Percentiles rank a stretch among this genome's conserved stretches.
Conservation (phyloP, 805 yeast species). For the Cyberlindnera maritima region DNA sequence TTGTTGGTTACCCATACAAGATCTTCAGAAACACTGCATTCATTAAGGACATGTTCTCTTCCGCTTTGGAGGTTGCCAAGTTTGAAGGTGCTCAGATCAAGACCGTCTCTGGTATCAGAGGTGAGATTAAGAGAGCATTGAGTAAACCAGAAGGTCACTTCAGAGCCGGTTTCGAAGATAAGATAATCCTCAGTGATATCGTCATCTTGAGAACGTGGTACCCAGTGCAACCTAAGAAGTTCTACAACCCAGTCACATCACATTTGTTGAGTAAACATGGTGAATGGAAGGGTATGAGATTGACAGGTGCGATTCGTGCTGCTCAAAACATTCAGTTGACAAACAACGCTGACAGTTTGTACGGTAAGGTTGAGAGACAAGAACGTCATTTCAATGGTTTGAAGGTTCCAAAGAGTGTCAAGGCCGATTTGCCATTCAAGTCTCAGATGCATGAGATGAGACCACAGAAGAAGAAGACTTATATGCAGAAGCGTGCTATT, state of each 20-base stretch:
- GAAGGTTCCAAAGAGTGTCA: slow-evolving; percentile 78
- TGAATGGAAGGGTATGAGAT: slow-evolving; percentile 95
- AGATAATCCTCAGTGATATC: slow-evolving; percentile 85
- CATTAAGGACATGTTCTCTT: slow-evolving; percentile 92
- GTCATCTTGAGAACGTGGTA: slow-evolving; percentile 94
- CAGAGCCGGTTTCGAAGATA: slow-evolving; percentile 97
- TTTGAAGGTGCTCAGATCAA: slow-evolving; percentile 97
- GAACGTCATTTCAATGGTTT: slow-evolving; percentile 86
- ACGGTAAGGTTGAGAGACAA: slow-evolving; percentile 73
- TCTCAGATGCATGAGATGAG: slow-evolving; percentile 88
- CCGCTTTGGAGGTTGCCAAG: slow-evolving; percentile 91
- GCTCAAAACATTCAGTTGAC: slow-evolving; percentile 67
- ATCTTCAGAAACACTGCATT: slow-evolving; percentile 95
- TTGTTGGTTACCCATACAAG: slow-evolving; percentile 93
- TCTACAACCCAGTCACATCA: slow-evolving; percentile 95
- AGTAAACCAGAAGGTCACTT: slow-evolving; percentile 93
- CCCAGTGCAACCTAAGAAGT: slow-evolving; percentile 85
- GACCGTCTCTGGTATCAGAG: slow-evolving; percentile 96
- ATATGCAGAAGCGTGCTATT: slow-evolving; percentile 88
- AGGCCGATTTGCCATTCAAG: slow-evolving; percentile 80
- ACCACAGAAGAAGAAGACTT: slow-evolving; percentile 81
- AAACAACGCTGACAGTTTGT: slow-evolving; percentile 46
- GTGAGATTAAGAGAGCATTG: slow-evolving; percentile 94
- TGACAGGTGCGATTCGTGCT: slow-evolving; percentile 92
- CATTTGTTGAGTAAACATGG: slow-evolving; percentile 70